Evolutionary conservation across 2,329 filamentous ascomycete genomes (phyloP).

Genomic region (Ophiostoma sp.): DNA sequence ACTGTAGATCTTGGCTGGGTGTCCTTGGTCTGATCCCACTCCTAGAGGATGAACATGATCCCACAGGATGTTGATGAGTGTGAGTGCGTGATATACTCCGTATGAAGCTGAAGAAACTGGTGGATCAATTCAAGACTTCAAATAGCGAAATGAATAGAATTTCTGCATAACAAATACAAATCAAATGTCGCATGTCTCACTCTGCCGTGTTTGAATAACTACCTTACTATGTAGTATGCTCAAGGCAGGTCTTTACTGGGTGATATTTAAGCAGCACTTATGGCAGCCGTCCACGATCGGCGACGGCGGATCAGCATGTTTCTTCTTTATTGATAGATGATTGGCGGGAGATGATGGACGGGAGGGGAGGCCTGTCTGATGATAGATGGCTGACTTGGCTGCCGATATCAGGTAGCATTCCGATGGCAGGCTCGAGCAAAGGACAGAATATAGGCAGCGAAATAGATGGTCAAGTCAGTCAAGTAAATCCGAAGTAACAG

Average conservation of each 20-base stretch:
- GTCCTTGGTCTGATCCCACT: background rate
- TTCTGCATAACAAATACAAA: background rate
- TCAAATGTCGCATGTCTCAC: conserved; percentile 6
- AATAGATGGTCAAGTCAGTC: background rate
- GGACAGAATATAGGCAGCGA: background rate
- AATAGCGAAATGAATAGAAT: background rate
- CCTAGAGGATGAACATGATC: background rate
- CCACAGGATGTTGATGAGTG: background rate
- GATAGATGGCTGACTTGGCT: background rate
- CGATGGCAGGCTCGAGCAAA: background rate
- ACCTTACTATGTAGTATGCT: background rate
- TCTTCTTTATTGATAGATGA: background rate
- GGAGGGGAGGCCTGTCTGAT: background rate
- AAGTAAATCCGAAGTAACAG: background rate
- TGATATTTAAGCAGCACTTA: conserved; percentile 2
- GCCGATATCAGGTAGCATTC: conserved; percentile 2
- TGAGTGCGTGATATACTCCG: background rate
- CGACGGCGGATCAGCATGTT: background rate
- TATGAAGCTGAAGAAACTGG: background rate
- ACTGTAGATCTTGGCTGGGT: background rate
- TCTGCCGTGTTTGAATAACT: background rate
- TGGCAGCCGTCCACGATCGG: conserved; percentile 3
- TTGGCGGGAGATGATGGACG: background rate
- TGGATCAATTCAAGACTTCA: background rate
- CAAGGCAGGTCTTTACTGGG: background rate